A percentile compares a stretch with the other conserved stretches of the same genome.
These are phyloP conservation scores for Penicillium concentricum DNA, from an alignment of 2,329 filamentous ascomycete species.

Conservation along the genomic window DNA sequence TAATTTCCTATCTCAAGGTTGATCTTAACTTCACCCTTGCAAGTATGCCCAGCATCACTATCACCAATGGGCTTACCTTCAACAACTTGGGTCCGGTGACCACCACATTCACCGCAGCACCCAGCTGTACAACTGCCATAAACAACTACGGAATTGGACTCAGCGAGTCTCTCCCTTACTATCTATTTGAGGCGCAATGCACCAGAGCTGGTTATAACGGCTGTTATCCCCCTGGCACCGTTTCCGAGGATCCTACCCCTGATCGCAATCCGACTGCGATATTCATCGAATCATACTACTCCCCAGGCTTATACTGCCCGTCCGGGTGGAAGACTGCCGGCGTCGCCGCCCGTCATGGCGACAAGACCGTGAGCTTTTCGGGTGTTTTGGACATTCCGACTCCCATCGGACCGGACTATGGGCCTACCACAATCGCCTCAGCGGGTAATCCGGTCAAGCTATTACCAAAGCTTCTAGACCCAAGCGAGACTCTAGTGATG, in stretches of 20 bases:
- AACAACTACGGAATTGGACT: background rate
- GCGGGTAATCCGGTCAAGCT: background rate
- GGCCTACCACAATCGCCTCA: background rate
- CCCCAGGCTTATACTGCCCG: constrained; percentile 16
- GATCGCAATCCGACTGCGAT: too few relatives aligned
- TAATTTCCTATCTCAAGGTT: background rate
- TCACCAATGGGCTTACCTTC: constrained; percentile 5
- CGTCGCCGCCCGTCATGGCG: background rate
- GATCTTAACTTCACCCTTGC: background rate
- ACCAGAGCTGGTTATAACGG: background rate
- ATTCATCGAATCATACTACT: too few relatives aligned
- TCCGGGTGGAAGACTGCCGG: constrained; percentile 16
- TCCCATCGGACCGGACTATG: background rate
- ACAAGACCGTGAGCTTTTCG: background rate
- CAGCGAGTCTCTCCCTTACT: background rate
- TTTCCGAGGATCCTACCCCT: too few relatives aligned
- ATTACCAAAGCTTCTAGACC: background rate
- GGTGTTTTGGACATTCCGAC: background rate
- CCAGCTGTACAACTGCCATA: constrained; percentile 3
- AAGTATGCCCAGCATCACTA: background rate
- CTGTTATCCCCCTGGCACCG: background rate
- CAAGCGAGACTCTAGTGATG: constrained; percentile 5
- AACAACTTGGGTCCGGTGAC: constrained; percentile 10
- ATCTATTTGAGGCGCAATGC: background rate
- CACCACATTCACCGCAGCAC: constrained; percentile 11